Evolutionary conservation across 73 alveolate species (phyloP).

Genomic region (Stentor roeselii): DNA sequence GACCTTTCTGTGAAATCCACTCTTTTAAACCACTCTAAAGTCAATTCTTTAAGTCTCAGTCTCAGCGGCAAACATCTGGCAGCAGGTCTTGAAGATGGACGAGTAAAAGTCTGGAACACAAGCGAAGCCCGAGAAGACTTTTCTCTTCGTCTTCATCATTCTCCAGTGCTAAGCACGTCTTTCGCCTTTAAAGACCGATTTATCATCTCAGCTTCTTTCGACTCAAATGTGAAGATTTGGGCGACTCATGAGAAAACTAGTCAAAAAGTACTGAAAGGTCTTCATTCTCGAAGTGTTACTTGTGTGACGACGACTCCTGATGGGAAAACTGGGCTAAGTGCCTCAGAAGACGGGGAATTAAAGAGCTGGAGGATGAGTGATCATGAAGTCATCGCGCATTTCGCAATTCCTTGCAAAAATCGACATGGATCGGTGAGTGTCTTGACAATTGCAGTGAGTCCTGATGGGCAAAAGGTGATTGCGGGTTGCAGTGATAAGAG

Average conservation of each 20-base stretch:
- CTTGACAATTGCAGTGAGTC: background rate
- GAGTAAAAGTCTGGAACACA: background rate
- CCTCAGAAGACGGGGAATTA: background rate
- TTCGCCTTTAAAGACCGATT: background rate
- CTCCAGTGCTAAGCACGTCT: background rate
- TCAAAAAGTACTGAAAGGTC: background rate
- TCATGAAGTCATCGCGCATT: background rate
- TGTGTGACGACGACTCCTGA: background rate
- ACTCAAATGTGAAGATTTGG: background rate
- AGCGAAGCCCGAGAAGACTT: background rate
- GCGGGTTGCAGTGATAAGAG: background rate
- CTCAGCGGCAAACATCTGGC: too few relatives aligned
- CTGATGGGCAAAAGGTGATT: background rate
- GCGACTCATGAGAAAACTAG: background rate
- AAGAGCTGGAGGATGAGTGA: background rate
- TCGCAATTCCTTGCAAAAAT: too few relatives aligned
- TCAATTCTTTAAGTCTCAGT: too few relatives aligned
- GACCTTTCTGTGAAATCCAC: too few relatives aligned
- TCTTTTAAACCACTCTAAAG: too few relatives aligned
- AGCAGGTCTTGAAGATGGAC: background rate
- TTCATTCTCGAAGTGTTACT: background rate
- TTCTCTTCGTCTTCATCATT: background rate
- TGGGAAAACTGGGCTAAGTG: background rate
- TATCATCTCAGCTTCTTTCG: background rate
- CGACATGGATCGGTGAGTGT: background rate